Evolutionary conservation across 192 early-diverging fungal species (phyloP).

Genomic region (Coemansia sp.): DNA sequence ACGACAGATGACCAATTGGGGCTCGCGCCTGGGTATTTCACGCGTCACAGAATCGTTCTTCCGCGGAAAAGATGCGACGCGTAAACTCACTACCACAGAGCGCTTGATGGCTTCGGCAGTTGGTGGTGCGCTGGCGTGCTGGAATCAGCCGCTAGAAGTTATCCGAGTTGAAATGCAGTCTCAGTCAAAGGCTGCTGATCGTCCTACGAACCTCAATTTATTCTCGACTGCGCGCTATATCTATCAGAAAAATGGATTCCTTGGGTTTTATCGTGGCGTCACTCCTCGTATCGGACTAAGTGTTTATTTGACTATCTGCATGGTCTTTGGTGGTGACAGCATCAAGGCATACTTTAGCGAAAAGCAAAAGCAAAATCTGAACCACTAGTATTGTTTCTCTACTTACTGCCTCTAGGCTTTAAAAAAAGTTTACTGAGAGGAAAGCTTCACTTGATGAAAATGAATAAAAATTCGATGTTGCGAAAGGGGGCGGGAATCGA

Average conservation of each 20-base stretch:
- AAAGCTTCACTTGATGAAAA: no score
- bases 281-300: slow-evolving; percentile 77
- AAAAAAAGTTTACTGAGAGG: no score
- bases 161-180: slow-evolving; percentile 99
- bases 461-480: no score
- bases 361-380: slow-evolving; percentile 7
- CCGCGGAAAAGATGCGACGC: slow-evolving; percentile 63
- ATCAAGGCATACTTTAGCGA: slow-evolving; percentile 56
- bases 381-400: no score
- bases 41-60: slow-evolving; percentile 64
- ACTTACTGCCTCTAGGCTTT: no score
- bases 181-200: slow-evolving; percentile 80
- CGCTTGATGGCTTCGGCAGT: slow-evolving; percentile 67
- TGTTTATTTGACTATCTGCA: slow-evolving; percentile 87
- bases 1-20: slow-evolving; percentile 98
- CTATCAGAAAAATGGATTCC: slow-evolving; percentile 84
- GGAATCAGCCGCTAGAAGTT: slow-evolving; percentile 99
- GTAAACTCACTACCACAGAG: slow-evolving; percentile 55
- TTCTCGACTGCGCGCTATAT: slow-evolving; percentile 81
- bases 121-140: slow-evolving; percentile 90
- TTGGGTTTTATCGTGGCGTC: slow-evolving; percentile 90
- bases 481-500: no score
- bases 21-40: slow-evolving; percentile 87
- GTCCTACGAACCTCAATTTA: slow-evolving; percentile 93
- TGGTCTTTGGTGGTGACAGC: slow-evolving; percentile 72